Evolutionary conservation across 2,329 filamentous ascomycete species (phyloP).

Genomic region (Cryphonectria carpinicola): DNA sequence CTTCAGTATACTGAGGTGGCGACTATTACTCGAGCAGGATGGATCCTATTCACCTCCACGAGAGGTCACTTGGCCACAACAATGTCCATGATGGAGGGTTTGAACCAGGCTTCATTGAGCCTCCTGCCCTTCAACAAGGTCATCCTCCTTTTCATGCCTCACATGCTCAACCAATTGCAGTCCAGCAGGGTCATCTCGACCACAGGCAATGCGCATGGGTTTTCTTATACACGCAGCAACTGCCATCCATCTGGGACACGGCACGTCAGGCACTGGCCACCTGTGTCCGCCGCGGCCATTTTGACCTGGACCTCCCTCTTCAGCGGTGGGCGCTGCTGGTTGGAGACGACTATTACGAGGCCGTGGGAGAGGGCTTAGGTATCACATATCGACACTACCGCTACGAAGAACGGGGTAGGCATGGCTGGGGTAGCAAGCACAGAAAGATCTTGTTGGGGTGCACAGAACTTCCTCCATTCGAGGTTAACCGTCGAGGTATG

Average conservation of each 20-base stretch:
- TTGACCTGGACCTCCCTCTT: not conserved
- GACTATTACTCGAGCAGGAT: not conserved
- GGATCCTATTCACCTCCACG: not conserved
- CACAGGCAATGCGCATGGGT: not conserved
- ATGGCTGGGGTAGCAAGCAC: not conserved
- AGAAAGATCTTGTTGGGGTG: not conserved
- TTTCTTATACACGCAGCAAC: not conserved
- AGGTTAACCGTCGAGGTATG: not conserved
- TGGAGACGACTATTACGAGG: conserved; percentile 76
- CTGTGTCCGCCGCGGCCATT: not conserved
- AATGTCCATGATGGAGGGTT: too few relatives aligned
- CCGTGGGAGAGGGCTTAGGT: conserved; percentile 77
- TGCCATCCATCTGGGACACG: not conserved
- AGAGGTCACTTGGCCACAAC: not conserved
- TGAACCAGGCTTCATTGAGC: not conserved
- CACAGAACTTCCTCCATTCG: not conserved
- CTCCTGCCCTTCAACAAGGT: not conserved
- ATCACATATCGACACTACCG: conserved; percentile 40
- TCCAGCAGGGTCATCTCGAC: not conserved
- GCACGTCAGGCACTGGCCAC: not conserved
- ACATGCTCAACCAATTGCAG: not conserved
- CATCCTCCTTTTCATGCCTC: not conserved
- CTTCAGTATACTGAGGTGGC: not conserved
- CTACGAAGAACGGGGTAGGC: not conserved
- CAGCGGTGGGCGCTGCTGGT: conserved; percentile 57